Base-by-base conservation (phyloP, 192 early-diverging fungal genomes). In the Pilobolus umbonatus region DNA sequence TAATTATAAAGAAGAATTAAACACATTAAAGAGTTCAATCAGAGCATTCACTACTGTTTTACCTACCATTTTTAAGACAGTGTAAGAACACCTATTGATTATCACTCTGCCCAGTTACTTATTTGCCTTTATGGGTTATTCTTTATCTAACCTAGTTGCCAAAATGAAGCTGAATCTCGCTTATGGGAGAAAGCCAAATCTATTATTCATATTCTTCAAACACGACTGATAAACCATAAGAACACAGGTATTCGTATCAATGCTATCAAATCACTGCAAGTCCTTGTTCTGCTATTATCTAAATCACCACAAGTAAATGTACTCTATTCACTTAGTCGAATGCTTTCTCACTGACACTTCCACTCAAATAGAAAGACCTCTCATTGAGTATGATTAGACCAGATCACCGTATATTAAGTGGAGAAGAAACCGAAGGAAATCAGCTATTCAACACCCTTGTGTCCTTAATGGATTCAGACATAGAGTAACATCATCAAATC, bases 251-350 rank as follows among this genome's bases (percentile, higher is more conserved):
- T 77, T 21, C 48, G 55, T 22, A 57, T 71, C 14, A 26, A 52
- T 25, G 65, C 61, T 8, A 48, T 69, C 19, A 77, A 77, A 25
- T 73, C 57, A 40, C 25, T 77, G 12, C 72, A 71, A 43, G 50
- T 55, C 6, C 36, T 77, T 22, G 48, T 69, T 17, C 19, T 67
- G 3, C 19, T 73, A 26, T 61, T 74, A 35, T 64, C 75, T 30
- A 47, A 49, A 30, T 44, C 29, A 24, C 31, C 15, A 50, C 34
- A 26, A 21, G 57, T 17, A 45, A 43, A 10, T 49, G 8, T 56
- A 17, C 17, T 55, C 19, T 64, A 31, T 47, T 19, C 0, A 21
- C 1, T 0, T 42, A 42, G 1, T 8, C 15, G 36, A 38, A 38
- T 12, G 15, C 9, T 8, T 38, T 2, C 4, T 15, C 14, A 42